Conservation (phyloP, 768 basidiomycete genomes). For the Amylocystis lapponica region DNA sequence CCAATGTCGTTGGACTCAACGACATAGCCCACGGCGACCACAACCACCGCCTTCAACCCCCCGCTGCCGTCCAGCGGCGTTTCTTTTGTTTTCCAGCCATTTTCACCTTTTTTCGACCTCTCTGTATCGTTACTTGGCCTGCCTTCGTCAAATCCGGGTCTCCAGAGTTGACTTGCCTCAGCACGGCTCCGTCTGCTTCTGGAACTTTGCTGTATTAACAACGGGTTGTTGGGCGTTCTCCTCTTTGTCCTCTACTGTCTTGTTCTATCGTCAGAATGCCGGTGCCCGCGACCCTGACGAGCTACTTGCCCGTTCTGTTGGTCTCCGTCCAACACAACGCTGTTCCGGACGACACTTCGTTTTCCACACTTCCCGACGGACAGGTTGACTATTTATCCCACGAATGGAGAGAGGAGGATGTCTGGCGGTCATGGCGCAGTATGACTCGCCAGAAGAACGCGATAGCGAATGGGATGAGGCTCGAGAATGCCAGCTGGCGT, state of each 20-base stretch:
- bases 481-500: conserved; percentile 98
- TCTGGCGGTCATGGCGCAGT: conserved; percentile 96
- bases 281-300: conserved; percentile 25
- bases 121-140: background rate
- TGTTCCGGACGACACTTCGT: conserved; percentile 67
- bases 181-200: background rate
- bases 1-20: background rate
- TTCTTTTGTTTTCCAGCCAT: background rate
- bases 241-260: background rate
- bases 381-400: conserved; percentile 99
- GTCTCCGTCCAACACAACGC: conserved; percentile 53
- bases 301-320: conserved; percentile 66
- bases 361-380: conserved; percentile 80
- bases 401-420: conserved; percentile 96
- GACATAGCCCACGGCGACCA: background rate
- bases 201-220: background rate
- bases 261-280: conserved; percentile 15
- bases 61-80: background rate
- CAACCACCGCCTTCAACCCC: background rate
- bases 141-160: background rate
- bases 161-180: background rate
- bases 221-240: background rate
- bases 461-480: conserved; percentile 88
- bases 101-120: background rate
- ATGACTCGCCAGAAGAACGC: conserved; percentile 99